Evolutionary conservation across 2,329 filamentous ascomycete genomes (phyloP).

Genomic region (Colletotrichum gloeosporioides): DNA sequence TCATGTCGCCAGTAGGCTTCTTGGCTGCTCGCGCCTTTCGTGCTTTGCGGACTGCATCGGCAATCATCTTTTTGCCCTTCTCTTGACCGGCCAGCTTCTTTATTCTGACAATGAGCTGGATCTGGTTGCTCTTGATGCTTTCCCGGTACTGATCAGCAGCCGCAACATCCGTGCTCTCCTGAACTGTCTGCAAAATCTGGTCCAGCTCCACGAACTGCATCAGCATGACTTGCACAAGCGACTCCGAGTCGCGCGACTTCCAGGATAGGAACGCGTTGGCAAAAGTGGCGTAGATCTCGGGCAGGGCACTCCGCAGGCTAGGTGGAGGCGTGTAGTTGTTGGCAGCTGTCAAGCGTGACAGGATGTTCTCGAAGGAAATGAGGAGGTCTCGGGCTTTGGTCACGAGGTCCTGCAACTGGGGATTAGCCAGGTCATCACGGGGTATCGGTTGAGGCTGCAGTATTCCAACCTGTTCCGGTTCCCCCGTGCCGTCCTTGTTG

Average conservation of each 20-base stretch:
- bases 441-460: constrained; percentile 47
- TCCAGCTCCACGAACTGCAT: constrained; percentile 85
- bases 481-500: constrained; percentile 66
- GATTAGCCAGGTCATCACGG: constrained; percentile 62
- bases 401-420: constrained; percentile 73
- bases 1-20: constrained; percentile 72
- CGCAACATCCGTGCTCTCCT: constrained; percentile 75
- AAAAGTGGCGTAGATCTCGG: constrained; percentile 75
- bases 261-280: constrained; percentile 82
- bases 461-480: constrained; percentile 62
- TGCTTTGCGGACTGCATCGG: constrained; percentile 76
- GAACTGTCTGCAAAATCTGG: constrained; percentile 83
- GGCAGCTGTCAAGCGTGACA: constrained; percentile 67
- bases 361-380: constrained; percentile 77
- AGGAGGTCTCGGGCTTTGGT: constrained; percentile 79
- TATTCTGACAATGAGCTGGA: constrained; percentile 80
- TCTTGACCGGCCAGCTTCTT: constrained; percentile 77
- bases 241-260: constrained; percentile 81
- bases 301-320: constrained; percentile 65
- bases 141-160: constrained; percentile 79
- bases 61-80: constrained; percentile 73
- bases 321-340: constrained; percentile 73
- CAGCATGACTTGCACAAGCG: constrained; percentile 84
- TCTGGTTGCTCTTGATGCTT: constrained; percentile 81
- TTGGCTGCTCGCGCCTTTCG: constrained; percentile 68